phyloP scores from a whole-genome alignment of 805 yeast species.

The Candida rishiriensis region DNA sequence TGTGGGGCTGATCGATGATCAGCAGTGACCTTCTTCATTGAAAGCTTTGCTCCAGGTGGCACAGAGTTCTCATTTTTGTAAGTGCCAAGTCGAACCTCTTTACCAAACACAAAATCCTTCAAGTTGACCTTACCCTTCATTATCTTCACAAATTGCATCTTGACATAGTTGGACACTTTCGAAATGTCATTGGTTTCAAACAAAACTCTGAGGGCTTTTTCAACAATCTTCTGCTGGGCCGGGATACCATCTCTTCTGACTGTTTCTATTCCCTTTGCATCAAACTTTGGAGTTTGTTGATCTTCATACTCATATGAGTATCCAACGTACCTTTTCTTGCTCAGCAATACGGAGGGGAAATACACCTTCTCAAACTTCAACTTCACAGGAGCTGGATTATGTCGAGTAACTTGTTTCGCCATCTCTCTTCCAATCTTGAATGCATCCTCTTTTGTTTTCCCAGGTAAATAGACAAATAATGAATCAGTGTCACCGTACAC shows the following conservation, averaged over 20 bases:
- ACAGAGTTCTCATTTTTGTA: constrained; percentile 68
- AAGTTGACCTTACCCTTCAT: constrained; percentile 57
- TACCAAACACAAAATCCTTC: constrained; percentile 87
- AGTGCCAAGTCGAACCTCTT: constrained; percentile 80
- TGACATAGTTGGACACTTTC: constrained; percentile 58
- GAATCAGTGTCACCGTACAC: constrained; percentile 98
- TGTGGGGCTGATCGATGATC: constrained; percentile 83
- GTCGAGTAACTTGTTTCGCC: constrained; percentile 55
- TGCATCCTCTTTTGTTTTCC: constrained; percentile 71
- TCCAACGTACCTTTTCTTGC: constrained; percentile 92
- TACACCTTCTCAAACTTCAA: constrained; percentile 92
- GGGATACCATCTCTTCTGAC: constrained; percentile 93
- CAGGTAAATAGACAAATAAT: constrained; percentile 85
- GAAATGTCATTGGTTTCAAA: constrained; percentile 75
- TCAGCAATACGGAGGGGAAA: constrained; percentile 74
- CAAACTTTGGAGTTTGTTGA: constrained; percentile 64
- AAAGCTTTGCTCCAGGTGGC: constrained; percentile 90
- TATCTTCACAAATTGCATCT: constrained; percentile 63
- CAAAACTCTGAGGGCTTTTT: constrained; percentile 57
- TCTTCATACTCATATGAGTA: constrained; percentile 59
- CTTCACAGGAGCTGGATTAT: constrained; percentile 76
- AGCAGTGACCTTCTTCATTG: constrained; percentile 52
- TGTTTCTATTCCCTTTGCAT: constrained; percentile 96
- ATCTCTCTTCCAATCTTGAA: constrained; percentile 69
- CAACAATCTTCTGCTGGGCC: constrained; percentile 81